Base-by-base conservation (phyloP, 1,139 yeast genomes). In the Kurtzmaniella quercitrusa region DNA sequence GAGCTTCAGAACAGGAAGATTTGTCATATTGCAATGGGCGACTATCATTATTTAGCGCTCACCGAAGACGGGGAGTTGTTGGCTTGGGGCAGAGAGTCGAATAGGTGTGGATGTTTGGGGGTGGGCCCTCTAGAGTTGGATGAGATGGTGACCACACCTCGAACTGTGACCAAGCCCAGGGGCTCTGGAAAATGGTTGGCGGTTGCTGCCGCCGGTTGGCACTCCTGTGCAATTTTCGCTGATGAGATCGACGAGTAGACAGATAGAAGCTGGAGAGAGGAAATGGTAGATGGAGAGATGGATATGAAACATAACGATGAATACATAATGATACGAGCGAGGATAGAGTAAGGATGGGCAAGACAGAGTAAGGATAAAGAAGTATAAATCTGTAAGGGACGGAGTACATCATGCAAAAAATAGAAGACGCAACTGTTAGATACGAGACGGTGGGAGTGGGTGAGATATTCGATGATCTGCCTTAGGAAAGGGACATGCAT, bases 121-220 rank as follows among this genome's bases (percentile, higher is more conserved):
- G 55, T 84, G 5, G 93, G 93, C 0, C n/a, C 14, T 15, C 21
- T 44, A n/a, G 41, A 29, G 12, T 6, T 11, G 16, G 34, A 41
- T 18, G 23, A 41, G 16, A 37, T 37, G 2, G 38, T 44, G 10
- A 6, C 27, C 17, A 33, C 12, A 2, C 46, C 46, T 2, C 37
- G 36, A n/a, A 34, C 12, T 7, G 46, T 44, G 11, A 33, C 37
- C 4, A 15, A 16, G 11, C 46, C 46, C n/a, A 55, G 59, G 4
- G 48, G 51, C 5, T 58, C 58, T 2, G 80, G 79, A 0, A 66
- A 71, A 52, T 58, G 77, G 77, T 53, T 56, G 49, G 77, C 79
- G 1, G 72, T 82, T 40, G 73, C 85, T 1, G 86, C 89, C 11
- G 79, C 82, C n/a, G 95, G 95, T 1, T 85, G 93, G 94, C 94